A percentile compares a stretch with the other conserved stretches of the same genome.
phyloP scores from a whole-genome alignment of 352 stramenopile genomes.

The Phytophthora palmivora region DNA sequence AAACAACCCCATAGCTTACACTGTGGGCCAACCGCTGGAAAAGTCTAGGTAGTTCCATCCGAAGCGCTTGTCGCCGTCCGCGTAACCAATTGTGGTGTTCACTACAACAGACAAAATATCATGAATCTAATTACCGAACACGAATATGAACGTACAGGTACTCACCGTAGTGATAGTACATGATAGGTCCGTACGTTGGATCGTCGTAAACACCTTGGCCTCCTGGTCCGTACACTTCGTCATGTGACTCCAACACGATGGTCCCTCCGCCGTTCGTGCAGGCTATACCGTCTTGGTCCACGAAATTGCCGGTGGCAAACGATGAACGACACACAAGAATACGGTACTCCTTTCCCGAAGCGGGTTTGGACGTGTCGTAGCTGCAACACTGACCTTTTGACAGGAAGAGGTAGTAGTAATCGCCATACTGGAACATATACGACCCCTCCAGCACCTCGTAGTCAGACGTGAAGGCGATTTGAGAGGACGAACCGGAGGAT shows the following conservation, averaged over 20 bases:
- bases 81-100: conserved; percentile 48
- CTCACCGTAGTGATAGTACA: conserved; percentile 67
- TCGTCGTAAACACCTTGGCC: conserved; percentile 58
- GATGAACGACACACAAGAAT: conserved; percentile 54
- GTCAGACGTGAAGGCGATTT: conserved; percentile 36
- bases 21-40: conserved; percentile 46
- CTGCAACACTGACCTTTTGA: conserved; percentile 50
- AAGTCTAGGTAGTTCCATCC: conserved; percentile 59
- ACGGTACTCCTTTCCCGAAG: conserved; percentile 51
- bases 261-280: conserved; percentile 45
- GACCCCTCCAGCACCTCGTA: conserved; percentile 41
- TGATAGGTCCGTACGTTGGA: conserved; percentile 41
- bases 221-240: conserved; percentile 47
- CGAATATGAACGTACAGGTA: background rate
- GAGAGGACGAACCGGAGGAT: conserved; percentile 10
- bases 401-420: conserved; percentile 57
- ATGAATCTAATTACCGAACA: background rate
- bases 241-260: conserved; percentile 50
- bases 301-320: conserved; percentile 31
- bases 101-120: conserved; percentile 25
- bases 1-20: conserved; percentile 9
- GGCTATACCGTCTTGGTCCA: conserved; percentile 39
- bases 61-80: conserved; percentile 34
- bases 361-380: conserved; percentile 31
- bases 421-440: conserved; percentile 47